phyloP scores from a whole-genome alignment of 805 yeast genomes.

The Candida dajiaensis region DNA sequence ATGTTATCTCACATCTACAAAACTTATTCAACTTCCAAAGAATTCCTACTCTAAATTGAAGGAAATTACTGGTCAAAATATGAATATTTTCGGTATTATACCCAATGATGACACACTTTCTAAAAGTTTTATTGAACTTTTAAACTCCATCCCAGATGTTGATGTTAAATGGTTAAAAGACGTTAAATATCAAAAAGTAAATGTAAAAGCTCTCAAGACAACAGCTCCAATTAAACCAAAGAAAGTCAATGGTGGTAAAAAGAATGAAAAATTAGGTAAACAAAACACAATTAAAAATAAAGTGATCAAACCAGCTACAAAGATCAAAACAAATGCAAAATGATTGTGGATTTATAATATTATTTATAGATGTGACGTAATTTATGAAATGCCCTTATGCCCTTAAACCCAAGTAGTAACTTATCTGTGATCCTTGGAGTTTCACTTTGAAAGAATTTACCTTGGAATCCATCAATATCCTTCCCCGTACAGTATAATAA shows the following conservation, averaged over 20 bases:
- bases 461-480: background rate
- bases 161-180: slow-evolving; percentile 41
- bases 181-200: slow-evolving; percentile 30
- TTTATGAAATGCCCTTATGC: background rate
- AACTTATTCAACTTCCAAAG: slow-evolving; percentile 55
- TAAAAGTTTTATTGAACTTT: slow-evolving; percentile 22
- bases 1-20: slow-evolving; percentile 39
- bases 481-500: slow-evolving; percentile 22
- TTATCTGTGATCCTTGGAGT: background rate
- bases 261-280: background rate
- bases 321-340: background rate
- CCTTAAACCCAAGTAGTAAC: background rate
- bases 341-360: background rate
- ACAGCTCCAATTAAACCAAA: slow-evolving; percentile 37
- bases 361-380: background rate
- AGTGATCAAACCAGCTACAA: background rate
- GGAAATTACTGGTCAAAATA: slow-evolving; percentile 23
- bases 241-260: slow-evolving; percentile 4
- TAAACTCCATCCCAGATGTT: slow-evolving; percentile 28
- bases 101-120: slow-evolving; percentile 2
- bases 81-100: slow-evolving; percentile 28
- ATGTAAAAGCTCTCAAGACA: slow-evolving; percentile 39
- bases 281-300: background rate
- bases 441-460: background rate
- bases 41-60: slow-evolving; percentile 28